Evolutionary conservation across 139 green algal genomes (phyloP), one percentile per base, ranked within the genome.

Genomic region (Eudorina sp.): DNA sequence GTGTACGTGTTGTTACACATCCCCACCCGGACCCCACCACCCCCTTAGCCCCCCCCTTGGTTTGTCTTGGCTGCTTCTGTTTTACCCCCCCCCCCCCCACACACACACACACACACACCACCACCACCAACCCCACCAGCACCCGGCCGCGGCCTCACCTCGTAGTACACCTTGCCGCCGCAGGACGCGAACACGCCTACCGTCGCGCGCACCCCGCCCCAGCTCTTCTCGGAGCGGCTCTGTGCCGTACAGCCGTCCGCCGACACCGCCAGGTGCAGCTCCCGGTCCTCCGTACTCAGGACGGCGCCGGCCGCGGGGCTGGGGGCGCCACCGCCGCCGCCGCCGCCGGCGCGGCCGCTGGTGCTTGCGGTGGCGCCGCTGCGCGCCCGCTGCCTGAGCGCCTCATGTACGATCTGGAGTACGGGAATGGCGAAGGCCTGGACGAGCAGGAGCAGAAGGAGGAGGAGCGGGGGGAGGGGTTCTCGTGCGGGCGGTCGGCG

Each of bases 371-470:
- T 45, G 7, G 62, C 62, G 43, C 62, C 81, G 64, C 45, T 53
- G 64, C 38, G 31, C 29, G 53, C 29, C 14, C 81, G 81, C 8
- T 78, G 64, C 16, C 81, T 62, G n/a, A 95, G 77, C 4, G 83
- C 88, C 84, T 97, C 94, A 84, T 97, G 92, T 27, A 96, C 92
- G 29, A 96, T 89, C 85, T 98, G 96, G 45, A 98, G 81, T 7
- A 98, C 87, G 0, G 97, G 97, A 62, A 99, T 92, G 45, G 81
- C 81, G 62, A 87, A 87, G 43, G 81, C 81, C 81, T 87, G 81
- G 29, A 2, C 0, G n/a, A n/a, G n/a, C 36, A 16, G 68, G 18
- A 38, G n/a, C 64, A 43, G 64, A 7, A 18, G 34, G 14, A 69
- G 51, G 46, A 46, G 48, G n/a, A 23, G 36, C 11, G 11, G 68